These are phyloP conservation scores for Leptographium radiaticola DNA, from an alignment of 2,329 filamentous ascomycete genomes.

Conservation along the genomic window DNA sequence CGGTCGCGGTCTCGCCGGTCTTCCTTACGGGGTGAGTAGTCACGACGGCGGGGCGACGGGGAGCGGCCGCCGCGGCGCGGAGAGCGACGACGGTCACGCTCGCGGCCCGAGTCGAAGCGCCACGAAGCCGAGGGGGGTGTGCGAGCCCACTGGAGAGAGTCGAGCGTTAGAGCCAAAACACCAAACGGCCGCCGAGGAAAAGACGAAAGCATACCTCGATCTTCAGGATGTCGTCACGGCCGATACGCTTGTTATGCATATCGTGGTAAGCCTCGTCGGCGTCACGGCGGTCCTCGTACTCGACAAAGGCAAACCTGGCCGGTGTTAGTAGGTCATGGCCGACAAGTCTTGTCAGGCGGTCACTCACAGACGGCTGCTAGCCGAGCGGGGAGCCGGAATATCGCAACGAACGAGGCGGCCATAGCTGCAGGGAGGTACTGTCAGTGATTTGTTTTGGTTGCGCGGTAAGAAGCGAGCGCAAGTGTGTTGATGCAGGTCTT, in stretches of 20 bases:
- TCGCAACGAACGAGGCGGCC: conserved; percentile 96
- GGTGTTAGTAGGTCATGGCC: not conserved
- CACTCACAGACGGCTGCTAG: conserved; percentile 87
- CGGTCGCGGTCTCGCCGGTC: conserved; percentile 71
- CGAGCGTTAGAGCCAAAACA: not conserved
- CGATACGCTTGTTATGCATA: conserved; percentile 99
- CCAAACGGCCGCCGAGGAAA: not conserved
- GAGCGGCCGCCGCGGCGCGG: conserved; percentile 55
- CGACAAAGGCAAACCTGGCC: conserved; percentile 83
- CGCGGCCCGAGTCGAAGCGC: conserved; percentile 89
- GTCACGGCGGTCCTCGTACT: conserved; percentile 97
- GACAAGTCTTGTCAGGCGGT: not conserved
- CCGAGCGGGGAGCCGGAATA: conserved; percentile 89
- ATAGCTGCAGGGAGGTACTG: conserved; percentile 48
- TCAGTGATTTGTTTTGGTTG: not conserved
- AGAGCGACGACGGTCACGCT: conserved; percentile 54
- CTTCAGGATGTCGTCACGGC: conserved; percentile 88
- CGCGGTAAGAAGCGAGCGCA: not conserved
- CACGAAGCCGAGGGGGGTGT: conserved; percentile 96
- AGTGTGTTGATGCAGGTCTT: not conserved
- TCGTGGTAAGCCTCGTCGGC: conserved; percentile 98
- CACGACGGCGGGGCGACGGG: conserved; percentile 66
- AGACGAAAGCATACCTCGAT: conserved; percentile 60
- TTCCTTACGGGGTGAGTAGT: conserved; percentile 81
- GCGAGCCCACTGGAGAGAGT: conserved; percentile 70